Base-by-base conservation (phyloP, 768 basidiomycete species). In the Peribolospora kevripleyi region DNA sequence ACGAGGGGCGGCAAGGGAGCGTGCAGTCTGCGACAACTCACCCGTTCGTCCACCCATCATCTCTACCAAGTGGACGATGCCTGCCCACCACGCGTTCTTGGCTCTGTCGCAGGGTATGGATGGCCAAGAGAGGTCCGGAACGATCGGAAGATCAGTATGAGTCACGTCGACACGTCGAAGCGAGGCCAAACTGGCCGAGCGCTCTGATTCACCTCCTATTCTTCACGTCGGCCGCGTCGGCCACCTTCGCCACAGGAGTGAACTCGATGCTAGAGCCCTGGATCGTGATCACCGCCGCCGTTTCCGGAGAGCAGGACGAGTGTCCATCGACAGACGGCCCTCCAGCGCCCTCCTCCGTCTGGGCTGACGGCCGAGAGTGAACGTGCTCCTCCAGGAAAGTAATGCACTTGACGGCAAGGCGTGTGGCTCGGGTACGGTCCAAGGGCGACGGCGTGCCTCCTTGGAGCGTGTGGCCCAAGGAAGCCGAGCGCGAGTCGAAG, bases 401-500 rank as follows among this genome's bases (percentile, higher is more conserved):
- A 84, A 98, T 90, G 70, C 85, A 91, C 61, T 84, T 81, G 58
- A 91, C 72, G 6, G 91, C 79, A 48, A 95, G 75, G 41, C 93
- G 81, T 6, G 82, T 80, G 3, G 86, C 93, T 38, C 86, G 82
- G 0, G 82, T 79, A 52, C 91, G 84, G 70, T 97, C 93, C 62
- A 84, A 74, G 0, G 93, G 93, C 0, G 91, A 93, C 4, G 93
- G 93, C 13, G 86, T 79, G 3, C 88, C 88, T 6, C 93, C 93
- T 64, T 98, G 93, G 3, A 98, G 71, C 4, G 90, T 97, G 70
- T 98, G 93, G 11, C 93, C 93, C n/a, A 98, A 77, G 1, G 86
- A 82, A 13, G 91, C 93, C n/a, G 79, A 83, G 50, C 93, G 81
- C 25, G 93, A 79, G 69, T 98, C 93, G 65, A 97, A 98, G 37